Base-by-base conservation (phyloP, 331 rosid species). In the Malus hybrid region DNA sequence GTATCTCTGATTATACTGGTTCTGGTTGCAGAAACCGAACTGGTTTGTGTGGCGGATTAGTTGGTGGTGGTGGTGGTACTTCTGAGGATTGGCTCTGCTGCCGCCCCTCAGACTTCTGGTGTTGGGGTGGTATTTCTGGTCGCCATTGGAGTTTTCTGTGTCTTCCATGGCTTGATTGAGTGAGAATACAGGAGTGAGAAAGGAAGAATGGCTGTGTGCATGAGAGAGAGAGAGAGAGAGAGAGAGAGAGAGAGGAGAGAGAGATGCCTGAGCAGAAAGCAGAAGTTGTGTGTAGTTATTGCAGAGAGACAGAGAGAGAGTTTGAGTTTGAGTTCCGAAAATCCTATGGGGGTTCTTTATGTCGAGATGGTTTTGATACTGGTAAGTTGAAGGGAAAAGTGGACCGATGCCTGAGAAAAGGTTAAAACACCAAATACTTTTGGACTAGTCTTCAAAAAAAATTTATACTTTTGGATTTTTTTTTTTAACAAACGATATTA, bases 111-210 rank as follows among this genome's bases (percentile, higher is more conserved):
- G 82, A 77, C 78, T 78, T 29, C 77, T 82, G 73, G 84, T 83
- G 80, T 87, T 84, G 67, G 85, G 61, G 77, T 81, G 81, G 86
- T 86, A 80, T 81, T 89, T 91, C 81, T 79, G 84, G 84, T 80
- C 83, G 64, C 87, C 91, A 79, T 85, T 92, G 63, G 92, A 70
- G 48, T 90, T 86, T 39, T 88, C 91, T 79, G 93, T 69, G 78
- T 83, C 89, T 76, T 90, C 99, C 97, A 94, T 94, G 76, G 70
- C 75, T 80, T 74, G 81, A 74, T 78, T 72, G 75, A 76, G 76
- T 78, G 78, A 32, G 70, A 71, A 67, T 74, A 78, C 60, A 57
- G 70, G 72, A 70, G 22, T 19, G 75, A 36, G 46, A 54, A 8
- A 62, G 64, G 33, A 42, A 65, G 13, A 44, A 74, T 42, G 75